Evolutionary conservation across 73 alveolate genomes (phyloP).

Genomic region (Breviolum minutum): DNA sequence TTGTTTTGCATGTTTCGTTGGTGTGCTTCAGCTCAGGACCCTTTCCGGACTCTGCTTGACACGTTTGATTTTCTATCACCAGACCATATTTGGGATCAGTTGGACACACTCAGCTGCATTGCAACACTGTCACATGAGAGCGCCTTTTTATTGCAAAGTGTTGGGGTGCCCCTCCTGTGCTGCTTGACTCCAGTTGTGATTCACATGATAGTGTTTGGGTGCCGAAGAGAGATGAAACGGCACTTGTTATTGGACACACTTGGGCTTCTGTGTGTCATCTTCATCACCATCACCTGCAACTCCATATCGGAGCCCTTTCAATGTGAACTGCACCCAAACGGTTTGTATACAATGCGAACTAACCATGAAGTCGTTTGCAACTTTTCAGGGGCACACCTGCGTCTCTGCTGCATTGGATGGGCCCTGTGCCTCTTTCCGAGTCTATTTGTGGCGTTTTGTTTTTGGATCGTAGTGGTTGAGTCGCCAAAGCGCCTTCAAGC

Average conservation of each 20-base stretch:
- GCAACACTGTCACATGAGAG: not conserved
- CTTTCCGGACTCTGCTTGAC: constrained; percentile 15
- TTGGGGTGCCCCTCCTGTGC: constrained; percentile 7
- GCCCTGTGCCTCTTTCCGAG: constrained; percentile 8
- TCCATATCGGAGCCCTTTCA: constrained; percentile 36
- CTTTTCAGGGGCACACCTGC: constrained; percentile 56
- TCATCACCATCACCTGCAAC: constrained; percentile 13
- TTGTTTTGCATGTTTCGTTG: not conserved
- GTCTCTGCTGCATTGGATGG: constrained; percentile 22
- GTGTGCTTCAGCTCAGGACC: not conserved
- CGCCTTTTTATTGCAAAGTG: constrained; percentile 21
- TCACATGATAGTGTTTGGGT: not conserved
- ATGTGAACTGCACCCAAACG: constrained; percentile 53
- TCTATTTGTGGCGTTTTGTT: not conserved
- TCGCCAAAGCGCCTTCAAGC: constrained; percentile 20
- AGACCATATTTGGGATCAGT: not conserved
- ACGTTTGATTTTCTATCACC: constrained; percentile 5
- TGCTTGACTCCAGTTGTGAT: not conserved
- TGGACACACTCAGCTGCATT: constrained; percentile 5
- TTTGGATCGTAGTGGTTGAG: constrained; percentile 2
- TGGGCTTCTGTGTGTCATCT: constrained; percentile 44
- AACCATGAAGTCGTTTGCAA: not conserved
- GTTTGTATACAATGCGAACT: constrained; percentile 23
- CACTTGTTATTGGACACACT: constrained; percentile 26
- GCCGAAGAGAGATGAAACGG: not conserved